A percentile compares a stretch with the other conserved stretches of the same genome.
Evolutionary conservation across 1,284 basidiomycete species (phyloP).

Genomic region (Cryptococcus sp.): DNA sequence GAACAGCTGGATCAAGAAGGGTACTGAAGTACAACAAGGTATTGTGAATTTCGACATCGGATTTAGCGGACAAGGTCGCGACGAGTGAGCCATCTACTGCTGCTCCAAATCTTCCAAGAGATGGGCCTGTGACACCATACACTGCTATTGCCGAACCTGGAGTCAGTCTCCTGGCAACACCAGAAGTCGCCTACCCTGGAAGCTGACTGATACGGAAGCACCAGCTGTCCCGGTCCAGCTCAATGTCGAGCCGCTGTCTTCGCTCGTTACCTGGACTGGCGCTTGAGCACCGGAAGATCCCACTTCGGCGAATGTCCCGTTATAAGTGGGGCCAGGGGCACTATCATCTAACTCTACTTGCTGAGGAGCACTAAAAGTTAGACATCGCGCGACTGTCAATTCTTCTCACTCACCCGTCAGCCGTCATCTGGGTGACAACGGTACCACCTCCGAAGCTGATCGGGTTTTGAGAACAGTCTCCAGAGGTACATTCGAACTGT

Average conservation of each 20-base stretch:
- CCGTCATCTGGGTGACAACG: constrained; percentile 10
- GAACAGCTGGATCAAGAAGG: constrained; percentile 17
- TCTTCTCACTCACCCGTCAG: constrained; percentile 7
- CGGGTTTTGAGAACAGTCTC: constrained; percentile 3
- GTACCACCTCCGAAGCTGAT: constrained; percentile 13
- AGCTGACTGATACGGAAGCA: constrained; percentile 25
- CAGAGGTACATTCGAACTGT: constrained; percentile 3
- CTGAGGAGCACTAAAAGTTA: neutral
- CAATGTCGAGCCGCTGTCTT: constrained; percentile 24
- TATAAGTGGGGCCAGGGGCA: neutral
- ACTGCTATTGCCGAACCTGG: constrained; percentile 24
- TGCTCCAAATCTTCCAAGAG: neutral
- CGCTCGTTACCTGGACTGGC: neutral
- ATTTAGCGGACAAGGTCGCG: constrained; percentile 7
- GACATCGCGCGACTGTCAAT: neutral
- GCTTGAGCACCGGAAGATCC: neutral
- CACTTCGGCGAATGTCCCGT: neutral
- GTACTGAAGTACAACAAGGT: constrained; percentile 24
- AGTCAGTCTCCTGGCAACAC: neutral
- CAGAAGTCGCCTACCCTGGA: constrained; percentile 18
- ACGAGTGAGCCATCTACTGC: neutral
- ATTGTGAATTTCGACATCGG: constrained; percentile 19
- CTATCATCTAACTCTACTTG: neutral
- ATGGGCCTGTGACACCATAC: constrained; percentile 14
- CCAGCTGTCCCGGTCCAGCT: constrained; percentile 23